Base-by-base conservation (phyloP, 768 basidiomycete genomes). In the Pisolithus orientalis region DNA sequence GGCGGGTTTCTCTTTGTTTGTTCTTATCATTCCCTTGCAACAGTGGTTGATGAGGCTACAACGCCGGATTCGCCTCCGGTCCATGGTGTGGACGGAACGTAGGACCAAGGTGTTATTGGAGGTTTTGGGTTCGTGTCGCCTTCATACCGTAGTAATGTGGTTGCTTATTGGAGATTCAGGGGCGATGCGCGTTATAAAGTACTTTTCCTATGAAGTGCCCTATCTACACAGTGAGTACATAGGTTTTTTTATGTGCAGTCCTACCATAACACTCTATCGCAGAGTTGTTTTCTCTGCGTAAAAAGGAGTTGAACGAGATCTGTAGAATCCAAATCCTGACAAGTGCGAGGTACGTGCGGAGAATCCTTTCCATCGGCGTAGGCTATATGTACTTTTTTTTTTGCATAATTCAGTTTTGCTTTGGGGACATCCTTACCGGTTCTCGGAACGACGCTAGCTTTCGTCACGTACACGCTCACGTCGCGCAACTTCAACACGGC, bases 121-220 rank as follows among this genome's bases (percentile, higher is more conserved):
- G 60, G 76, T 85, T 6, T 63, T 88, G 10, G 76, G 83, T 73
- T 63, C 54, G 69, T 57, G 13, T 27, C 11, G 17, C 16, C 38
- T 25, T 17, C 17, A 5, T 7, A 44, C 17, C 7, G 10, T 9
- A 52, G 40, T 16, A 9, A 44, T 21, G 16, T 6, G 25, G 21
- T 27, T 43, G 17, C 48, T 38, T 28, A 51, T 16, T 51, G 21
- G 16, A 29, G 37, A 38, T 40, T 32, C 48, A 77, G 79, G 78
- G 45, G 77, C 75, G 1, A 86, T 87, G 83, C 76, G 82, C 4
- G 76, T 86, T n/a, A 80, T 89, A 50, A 87, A 87, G 64, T 85
- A 83, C 59, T 89, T 89, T 62, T 83, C 80, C 27, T 87, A 86
- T 55, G 87, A 89, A 66, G 57, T 73, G 1, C 83, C 85, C 0